Evolutionary conservation across 2,329 filamentous ascomycete genomes (phyloP), one percentile per base, ranked within the genome.

Genomic region (Sclerotinia trifoliorum): DNA sequence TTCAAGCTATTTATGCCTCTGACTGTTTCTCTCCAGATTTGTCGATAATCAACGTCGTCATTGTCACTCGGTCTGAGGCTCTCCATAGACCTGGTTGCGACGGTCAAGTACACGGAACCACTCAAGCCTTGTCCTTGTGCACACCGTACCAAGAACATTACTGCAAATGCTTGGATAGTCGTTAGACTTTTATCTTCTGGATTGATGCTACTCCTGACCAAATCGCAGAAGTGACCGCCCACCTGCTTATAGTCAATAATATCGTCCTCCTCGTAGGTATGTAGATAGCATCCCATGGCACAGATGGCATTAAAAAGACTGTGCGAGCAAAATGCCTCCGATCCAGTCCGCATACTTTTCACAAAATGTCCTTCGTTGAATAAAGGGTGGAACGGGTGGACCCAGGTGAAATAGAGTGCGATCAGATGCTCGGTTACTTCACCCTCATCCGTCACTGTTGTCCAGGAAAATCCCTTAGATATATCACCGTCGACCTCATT

Each of bases 311-410:
- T 78, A 46, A 78, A 75, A 5, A 78, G 71, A 42, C 70, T 61
- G 6, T 70, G 52, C 11, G 76, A 77, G 71, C 76, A 78, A 62
- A 74, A 76, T 5, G 57, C 56, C 0, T 67, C 52, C 11, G 69
- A 71, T 42, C 73, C 66, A n/a, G 48, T 62, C 48, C 67, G 69
- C 66, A 75, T 77, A 64, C 72, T 73, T 11, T 76, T 67, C 13
- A 73, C 70, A 63, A 78, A 78, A 61, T 70, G 71, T 19, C 72
- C 72, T 60, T 78, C 76, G 48, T 71, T 73, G 68, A 78, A 78
- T 49, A 78, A 61, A 26, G 76, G 77, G 64, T 78, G 74, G n/a
- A 78, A 74, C 4, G 77, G 77, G 69, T 78, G 77, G 7, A 78
- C 69, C 77, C 77, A 78, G 19, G 75, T 71, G 68, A 78, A 78